A percentile compares a stretch with the other conserved stretches of the same genome.
phyloP scores from a whole-genome alignment of 1,139 yeast genomes.

The Scheffersomyces illinoinensis region DNA sequence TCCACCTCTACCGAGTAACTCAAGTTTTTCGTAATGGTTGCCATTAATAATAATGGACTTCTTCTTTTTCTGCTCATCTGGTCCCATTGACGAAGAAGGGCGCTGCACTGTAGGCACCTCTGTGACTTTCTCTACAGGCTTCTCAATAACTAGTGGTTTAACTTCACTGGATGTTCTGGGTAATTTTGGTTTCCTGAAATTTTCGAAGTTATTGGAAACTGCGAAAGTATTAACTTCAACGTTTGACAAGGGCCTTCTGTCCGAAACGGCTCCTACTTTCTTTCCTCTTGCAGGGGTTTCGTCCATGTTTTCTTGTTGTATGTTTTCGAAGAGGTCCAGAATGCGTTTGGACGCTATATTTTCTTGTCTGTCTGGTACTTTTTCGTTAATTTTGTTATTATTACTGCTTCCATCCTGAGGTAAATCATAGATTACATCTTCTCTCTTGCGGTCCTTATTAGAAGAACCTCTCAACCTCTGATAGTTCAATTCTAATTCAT shows the following conservation, averaged over 20 bases:
- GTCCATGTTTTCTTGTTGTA: background rate
- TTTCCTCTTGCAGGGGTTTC: background rate
- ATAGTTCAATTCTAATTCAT: constrained; percentile 14
- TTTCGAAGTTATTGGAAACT: constrained; percentile 9
- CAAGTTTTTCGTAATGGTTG: constrained; percentile 69
- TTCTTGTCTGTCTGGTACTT: background rate
- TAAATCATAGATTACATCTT: background rate
- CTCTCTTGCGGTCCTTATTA: background rate
- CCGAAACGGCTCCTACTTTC: background rate
- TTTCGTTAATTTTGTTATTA: background rate
- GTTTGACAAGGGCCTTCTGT: constrained; percentile 15
- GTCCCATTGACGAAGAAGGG: background rate
- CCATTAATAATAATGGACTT: constrained; percentile 51
- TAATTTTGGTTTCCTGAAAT: constrained; percentile 27
- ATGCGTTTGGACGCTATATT: background rate
- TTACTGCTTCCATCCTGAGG: background rate
- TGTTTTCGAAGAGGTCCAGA: background rate
- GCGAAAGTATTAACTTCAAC: constrained; percentile 18
- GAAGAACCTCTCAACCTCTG: constrained; percentile 5
- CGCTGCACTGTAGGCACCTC: background rate
- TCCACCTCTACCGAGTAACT: constrained; percentile 88
- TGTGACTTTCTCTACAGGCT: background rate
- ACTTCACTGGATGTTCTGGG: constrained; percentile 12
- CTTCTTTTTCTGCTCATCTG: constrained; percentile 21
- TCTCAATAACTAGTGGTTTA: background rate